These are phyloP conservation scores for Gymnopus androsaceus DNA, from an alignment of 1,284 basidiomycete species.

Conservation along the genomic window DNA sequence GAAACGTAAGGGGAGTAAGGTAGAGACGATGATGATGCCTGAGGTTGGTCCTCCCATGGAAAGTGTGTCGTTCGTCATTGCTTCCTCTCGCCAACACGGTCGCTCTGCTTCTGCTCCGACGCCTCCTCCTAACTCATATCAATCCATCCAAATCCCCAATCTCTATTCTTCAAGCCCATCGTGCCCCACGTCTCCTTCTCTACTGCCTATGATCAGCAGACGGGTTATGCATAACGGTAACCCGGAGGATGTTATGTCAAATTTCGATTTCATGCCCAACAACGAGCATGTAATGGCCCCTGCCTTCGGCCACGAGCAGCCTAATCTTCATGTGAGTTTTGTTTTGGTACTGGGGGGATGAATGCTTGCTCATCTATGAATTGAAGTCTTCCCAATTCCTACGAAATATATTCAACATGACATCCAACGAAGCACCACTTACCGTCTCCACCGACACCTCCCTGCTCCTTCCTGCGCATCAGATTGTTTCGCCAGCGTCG, in stretches of 20 bases:
- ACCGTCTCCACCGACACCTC: constrained; percentile 21
- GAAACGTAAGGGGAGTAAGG: constrained; percentile 45
- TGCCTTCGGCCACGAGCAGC: constrained; percentile 40
- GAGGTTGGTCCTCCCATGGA: constrained; percentile 46
- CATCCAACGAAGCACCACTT: background rate
- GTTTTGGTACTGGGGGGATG: constrained; percentile 13
- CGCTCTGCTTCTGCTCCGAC: constrained; percentile 57
- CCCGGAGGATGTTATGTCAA: constrained; percentile 43
- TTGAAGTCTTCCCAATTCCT: constrained; percentile 51
- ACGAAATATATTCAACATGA: constrained; percentile 44
- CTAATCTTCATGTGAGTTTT: constrained; percentile 34
- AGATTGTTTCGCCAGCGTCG: constrained; percentile 19
- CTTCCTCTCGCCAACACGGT: constrained; percentile 39
- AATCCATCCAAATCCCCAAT: constrained; percentile 64
- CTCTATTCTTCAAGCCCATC: constrained; percentile 59
- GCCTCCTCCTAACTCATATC: constrained; percentile 52
- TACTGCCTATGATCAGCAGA: constrained; percentile 57
- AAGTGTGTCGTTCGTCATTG: constrained; percentile 57
- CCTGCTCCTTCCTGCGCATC: constrained; percentile 12
- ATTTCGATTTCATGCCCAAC: constrained; percentile 49
- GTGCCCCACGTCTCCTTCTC: constrained; percentile 65
- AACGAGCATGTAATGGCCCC: constrained; percentile 29
- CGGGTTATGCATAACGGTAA: constrained; percentile 52
- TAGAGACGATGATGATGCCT: constrained; percentile 30
- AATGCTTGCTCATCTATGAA: constrained; percentile 7